Percentiles rank a stretch among this genome's conserved stretches.
Conservation (phyloP, 2,329 filamentous ascomycete genomes). For the Xylaria sp. region DNA sequence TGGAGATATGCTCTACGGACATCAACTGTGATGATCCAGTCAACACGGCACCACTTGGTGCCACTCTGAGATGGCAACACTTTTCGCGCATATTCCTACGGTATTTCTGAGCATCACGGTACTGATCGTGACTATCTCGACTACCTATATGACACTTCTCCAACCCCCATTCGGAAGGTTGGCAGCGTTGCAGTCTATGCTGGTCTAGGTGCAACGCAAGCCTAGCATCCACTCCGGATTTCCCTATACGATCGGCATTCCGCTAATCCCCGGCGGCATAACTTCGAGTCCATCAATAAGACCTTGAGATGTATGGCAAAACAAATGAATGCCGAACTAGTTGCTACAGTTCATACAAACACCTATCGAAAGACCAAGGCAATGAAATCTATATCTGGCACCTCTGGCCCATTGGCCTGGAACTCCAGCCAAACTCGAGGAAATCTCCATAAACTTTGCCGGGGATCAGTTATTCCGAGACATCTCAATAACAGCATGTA, state of each 20-base stretch:
- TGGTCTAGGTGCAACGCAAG: not conserved
- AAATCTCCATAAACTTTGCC: not conserved
- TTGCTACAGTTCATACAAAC: not conserved
- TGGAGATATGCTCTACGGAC: no score
- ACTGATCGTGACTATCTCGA: no score
- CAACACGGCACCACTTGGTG: not conserved
- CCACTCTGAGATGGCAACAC: not conserved
- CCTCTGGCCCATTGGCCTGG: not conserved
- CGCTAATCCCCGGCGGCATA: conserved; percentile 8
- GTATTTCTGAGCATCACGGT: not conserved
- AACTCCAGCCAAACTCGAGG: not conserved
- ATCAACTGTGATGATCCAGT: not conserved
- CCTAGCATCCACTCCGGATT: conserved; percentile 1
- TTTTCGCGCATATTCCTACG: not conserved
- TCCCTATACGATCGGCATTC: conserved; percentile 3
- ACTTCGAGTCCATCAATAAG: conserved; percentile 18
- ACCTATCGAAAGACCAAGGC: no score
- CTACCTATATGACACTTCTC: no score
- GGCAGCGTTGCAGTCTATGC: not conserved
- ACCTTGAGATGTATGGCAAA: not conserved
- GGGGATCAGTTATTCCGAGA: not conserved
- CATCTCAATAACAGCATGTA: conserved; percentile 1
- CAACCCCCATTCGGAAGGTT: no score
- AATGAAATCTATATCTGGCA: no score
- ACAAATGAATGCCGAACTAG: not conserved